Base-by-base conservation (phyloP, 192 early-diverging fungal species). In the Geranomyces michiganensis region DNA sequence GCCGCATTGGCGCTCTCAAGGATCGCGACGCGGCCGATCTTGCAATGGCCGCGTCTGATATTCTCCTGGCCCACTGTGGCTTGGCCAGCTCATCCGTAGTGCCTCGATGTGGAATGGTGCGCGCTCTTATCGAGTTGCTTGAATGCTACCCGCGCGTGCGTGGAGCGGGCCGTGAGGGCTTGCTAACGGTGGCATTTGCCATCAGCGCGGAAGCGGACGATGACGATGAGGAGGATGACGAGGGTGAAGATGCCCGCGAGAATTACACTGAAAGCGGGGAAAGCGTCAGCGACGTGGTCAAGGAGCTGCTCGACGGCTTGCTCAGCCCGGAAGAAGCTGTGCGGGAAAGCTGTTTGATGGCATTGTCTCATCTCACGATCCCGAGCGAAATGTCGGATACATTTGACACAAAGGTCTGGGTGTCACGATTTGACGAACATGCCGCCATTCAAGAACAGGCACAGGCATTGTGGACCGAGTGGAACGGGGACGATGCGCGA, bases 331-430 rank as follows among this genome's bases (percentile, higher is more conserved):
- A 94, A 69, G 65, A 83, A 0, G 76, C 85, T 64, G 89, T 93
- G 53, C 84, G 93, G 8, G 79, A 88, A 55, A 82, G 87, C 21
- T 86, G 85, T 31, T 71, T 93, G 13, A 71, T 83, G 27, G 90
- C 83, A 3, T 73, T 94, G 4, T 85, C 89, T n/a, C 79, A 84
- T 62, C 30, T 83, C 71, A 70, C 69, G 0, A 49, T 76, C 22
- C 64, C 74, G 19, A 73, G 68, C 10, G 33, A 30, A 46, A 78
- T 88, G 7, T 67, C 83, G 14, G 83, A 86, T 27, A 79, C 82
- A 44, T 90, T 89, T 76, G 89, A 87, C 31, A 74, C 82, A 14
- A 81, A 89, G 49, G 78, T 95, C 29, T 95, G 92, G 92, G 70
- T 88, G 36, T 78, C 83, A 14, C 82, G 83, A 29, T 87, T 84